Conservation (phyloP, 1,284 basidiomycete genomes). For the Afroboletus lepidellus region DNA sequence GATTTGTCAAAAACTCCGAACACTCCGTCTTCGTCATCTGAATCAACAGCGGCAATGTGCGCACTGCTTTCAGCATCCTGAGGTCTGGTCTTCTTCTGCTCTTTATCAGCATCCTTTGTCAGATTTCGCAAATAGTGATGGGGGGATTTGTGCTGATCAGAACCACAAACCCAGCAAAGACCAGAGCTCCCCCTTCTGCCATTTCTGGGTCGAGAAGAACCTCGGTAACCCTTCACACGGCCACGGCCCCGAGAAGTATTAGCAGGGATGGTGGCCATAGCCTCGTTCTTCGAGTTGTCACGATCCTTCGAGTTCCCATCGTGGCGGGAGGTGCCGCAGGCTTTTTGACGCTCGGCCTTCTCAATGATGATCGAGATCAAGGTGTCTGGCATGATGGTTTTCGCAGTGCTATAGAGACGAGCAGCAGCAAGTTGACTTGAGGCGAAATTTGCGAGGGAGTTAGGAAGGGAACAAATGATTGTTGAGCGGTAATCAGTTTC, state of each 20-base stretch:
- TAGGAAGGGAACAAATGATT: background rate
- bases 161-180: no score
- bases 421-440: background rate
- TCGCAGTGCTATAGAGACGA: background rate
- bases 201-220: no score
- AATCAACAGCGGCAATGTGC: background rate
- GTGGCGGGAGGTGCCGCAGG: background rate
- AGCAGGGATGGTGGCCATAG: no score
- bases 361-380: background rate
- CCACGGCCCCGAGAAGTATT: no score
- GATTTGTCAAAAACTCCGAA: slow-evolving; percentile 24
- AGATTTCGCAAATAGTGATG: no score
- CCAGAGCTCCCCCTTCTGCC: no score
- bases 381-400: background rate
- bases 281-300: background rate
- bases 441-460: background rate
- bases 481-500: background rate
- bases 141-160: no score
- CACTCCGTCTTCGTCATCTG: slow-evolving; percentile 28
- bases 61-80: no score
- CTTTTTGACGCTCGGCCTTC: background rate
- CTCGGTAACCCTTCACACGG: no score
- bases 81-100: no score
- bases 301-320: no score
- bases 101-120: no score